Evolutionary conservation across 2,329 filamentous ascomycete genomes (phyloP).

Genomic region (Diplodia scrobiculata): DNA sequence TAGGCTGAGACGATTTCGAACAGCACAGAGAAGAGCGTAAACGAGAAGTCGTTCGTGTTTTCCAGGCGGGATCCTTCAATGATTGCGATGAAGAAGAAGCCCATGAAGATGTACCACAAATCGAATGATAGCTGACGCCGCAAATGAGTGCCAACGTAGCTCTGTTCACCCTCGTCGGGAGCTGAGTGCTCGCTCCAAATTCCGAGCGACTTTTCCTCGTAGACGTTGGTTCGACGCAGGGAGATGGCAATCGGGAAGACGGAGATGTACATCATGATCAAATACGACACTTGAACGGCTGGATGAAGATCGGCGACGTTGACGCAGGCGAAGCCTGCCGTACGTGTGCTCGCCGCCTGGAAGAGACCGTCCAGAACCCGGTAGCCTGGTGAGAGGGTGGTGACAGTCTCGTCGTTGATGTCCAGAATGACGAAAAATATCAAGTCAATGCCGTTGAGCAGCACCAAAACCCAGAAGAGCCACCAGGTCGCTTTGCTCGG

Average conservation of each 20-base stretch:
- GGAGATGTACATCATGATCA: slow-evolving; percentile 99
- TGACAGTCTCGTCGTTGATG: slow-evolving; percentile 71
- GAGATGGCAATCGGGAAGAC: slow-evolving; percentile 96
- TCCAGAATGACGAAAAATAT: slow-evolving; percentile 92
- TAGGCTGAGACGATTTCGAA: slow-evolving; percentile 50
- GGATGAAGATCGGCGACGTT: slow-evolving; percentile 78
- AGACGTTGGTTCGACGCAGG: slow-evolving; percentile 90
- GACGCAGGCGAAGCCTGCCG: slow-evolving; percentile 84
- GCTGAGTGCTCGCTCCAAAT: slow-evolving; percentile 61
- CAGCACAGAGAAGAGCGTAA: slow-evolving; percentile 53
- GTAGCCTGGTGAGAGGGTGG: slow-evolving; percentile 67
- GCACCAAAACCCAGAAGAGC: slow-evolving; percentile 82
- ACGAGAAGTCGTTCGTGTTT: slow-evolving; percentile 57
- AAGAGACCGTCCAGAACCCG: slow-evolving; percentile 85
- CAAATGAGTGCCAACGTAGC: slow-evolving; percentile 88
- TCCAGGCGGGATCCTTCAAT: slow-evolving; percentile 75
- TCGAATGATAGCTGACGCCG: slow-evolving; percentile 94
- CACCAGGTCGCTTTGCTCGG: slow-evolving; percentile 91
- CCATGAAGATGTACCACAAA: slow-evolving; percentile 93
- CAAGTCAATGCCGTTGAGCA: slow-evolving; percentile 81
- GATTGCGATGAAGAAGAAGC: slow-evolving; percentile 89
- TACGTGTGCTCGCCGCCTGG: slow-evolving; percentile 84
- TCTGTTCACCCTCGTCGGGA: slow-evolving; percentile 58
- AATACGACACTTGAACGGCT: slow-evolving; percentile 87
- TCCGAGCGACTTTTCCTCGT: slow-evolving; percentile 85